phyloP scores from a whole-genome alignment of 306 rosid genomes.

The Argentina anserina region DNA sequence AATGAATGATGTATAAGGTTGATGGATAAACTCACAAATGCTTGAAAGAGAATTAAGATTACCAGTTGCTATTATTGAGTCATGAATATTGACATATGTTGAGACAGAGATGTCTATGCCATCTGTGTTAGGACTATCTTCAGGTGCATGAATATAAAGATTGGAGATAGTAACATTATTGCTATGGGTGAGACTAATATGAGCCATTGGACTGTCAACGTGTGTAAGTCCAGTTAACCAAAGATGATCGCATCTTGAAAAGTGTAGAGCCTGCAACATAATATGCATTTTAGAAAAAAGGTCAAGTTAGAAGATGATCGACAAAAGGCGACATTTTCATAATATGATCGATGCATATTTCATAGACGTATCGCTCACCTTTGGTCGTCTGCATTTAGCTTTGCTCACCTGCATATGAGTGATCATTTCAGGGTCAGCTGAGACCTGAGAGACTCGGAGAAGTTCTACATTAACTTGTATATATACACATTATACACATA shows the following conservation, averaged over 20 bases:
- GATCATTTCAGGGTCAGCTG: not conserved
- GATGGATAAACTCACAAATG: not conserved
- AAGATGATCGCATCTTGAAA: slow-evolving; percentile 13
- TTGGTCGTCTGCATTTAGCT: not conserved
- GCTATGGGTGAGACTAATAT: slow-evolving; percentile 16
- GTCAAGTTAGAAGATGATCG: too few species aligned
- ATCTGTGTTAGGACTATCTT: slow-evolving; percentile 38
- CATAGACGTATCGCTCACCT: too few species aligned
- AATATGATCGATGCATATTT: too few species aligned
- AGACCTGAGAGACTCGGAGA: too few species aligned
- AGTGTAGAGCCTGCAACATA: slow-evolving; percentile 29
- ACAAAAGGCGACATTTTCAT: too few species aligned
- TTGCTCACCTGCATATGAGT: not conserved
- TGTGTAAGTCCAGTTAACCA: slow-evolving; percentile 16
- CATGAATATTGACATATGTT: not conserved
- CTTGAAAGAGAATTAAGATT: not conserved
- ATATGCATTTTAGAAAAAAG: too few species aligned
- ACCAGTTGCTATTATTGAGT: slow-evolving; percentile 33
- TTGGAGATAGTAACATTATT: not conserved
- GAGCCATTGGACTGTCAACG: slow-evolving; percentile 27
- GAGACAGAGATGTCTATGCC: slow-evolving; percentile 38
- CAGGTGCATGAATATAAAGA: slow-evolving; percentile 26
- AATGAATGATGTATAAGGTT: not conserved
- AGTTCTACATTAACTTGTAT: too few species aligned
- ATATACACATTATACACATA: too few species aligned